Base-by-base conservation (phyloP, 2,329 filamentous ascomycete genomes). In the Fusarium dimerum region DNA sequence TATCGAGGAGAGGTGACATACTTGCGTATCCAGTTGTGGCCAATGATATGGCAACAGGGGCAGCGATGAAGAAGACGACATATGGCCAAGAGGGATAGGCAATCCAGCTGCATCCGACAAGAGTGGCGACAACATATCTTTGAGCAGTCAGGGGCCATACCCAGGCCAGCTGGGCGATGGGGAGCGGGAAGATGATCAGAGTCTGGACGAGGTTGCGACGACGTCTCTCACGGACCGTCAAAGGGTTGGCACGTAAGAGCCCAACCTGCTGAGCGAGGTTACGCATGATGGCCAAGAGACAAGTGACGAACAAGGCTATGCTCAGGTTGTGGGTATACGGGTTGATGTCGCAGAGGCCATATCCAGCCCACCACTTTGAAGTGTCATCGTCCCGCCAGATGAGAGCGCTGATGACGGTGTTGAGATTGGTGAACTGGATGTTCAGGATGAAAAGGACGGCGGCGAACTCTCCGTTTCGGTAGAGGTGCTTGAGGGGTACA, bases 311-410 rank as follows among this genome's bases (percentile, higher is more conserved):
- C 40, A 79, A 61, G 2, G 75, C 75, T 40, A 78, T 73, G 50
- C 42, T 52, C 60, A 76, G 69, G 54, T 80, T 80, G 55, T 79
- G 73, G 29, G 77, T 65, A 39, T 77, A 80, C 12, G 74, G 63
- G 59, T 79, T 73, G 34, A 83, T 10, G 59, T 85, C 82, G 60
- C 82, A 85, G 67, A 79, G 75, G 16, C 78, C 80, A 20, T 71
- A 64, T 46, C 82, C 82, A 3, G 72, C 66, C 70, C 72, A 83
- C 81, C 82, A 85, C 34, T 54, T 56, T 32, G 60, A 62, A 51
- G 78, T 75, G 63, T 83, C 67, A 62, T 85, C 73, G 62, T 77
- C 66, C 52, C 69, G 74, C 82, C 82, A 85, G 56, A 83, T 71
- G 26, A 81, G 69, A 1, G 80, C 68, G 66, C 80, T 80, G 69